These are phyloP conservation scores for Mucor indicus DNA, from an alignment of 371 early-diverging fungal species.

Conservation along the genomic window DNA sequence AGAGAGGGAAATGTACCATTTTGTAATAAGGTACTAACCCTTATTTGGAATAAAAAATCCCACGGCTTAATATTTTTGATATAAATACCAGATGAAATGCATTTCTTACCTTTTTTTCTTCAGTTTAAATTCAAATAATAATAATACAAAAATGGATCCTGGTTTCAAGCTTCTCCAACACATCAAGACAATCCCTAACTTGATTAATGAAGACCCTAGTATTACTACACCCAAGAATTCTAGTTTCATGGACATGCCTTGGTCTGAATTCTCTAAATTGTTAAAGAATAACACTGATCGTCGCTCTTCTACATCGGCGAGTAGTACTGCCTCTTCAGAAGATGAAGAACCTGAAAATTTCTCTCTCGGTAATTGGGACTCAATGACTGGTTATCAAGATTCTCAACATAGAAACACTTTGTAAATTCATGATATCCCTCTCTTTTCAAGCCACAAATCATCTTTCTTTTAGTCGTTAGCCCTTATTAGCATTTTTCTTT, in stretches of 20 bases:
- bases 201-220: conserved; percentile 26
- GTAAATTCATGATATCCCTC: too few species aligned
- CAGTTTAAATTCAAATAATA: background rate
- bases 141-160: conserved; percentile 25
- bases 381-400: conserved; percentile 46
- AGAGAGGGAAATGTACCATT: too few species aligned
- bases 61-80: too few species aligned
- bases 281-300: too few species aligned
- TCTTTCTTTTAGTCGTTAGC: too few species aligned
- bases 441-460: too few species aligned
- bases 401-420: conserved; percentile 16
- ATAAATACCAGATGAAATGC: conserved; percentile 1
- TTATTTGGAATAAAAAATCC: too few species aligned
- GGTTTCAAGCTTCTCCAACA: conserved; percentile 23
- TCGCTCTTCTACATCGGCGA: too few species aligned
- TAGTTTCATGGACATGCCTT: conserved; percentile 26
- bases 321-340: background rate
- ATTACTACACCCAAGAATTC: conserved; percentile 22
- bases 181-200: conserved; percentile 26
- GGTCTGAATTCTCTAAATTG: conserved; percentile 23
- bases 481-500: too few species aligned
- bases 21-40: too few species aligned
- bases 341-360: conserved; percentile 17
- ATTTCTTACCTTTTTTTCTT: background rate
- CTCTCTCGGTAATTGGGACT: conserved; percentile 45